Evolutionary conservation across 2,329 filamentous ascomycete genomes (phyloP), one percentile per base, ranked within the genome.

Genomic region (Penicillium olsonii): DNA sequence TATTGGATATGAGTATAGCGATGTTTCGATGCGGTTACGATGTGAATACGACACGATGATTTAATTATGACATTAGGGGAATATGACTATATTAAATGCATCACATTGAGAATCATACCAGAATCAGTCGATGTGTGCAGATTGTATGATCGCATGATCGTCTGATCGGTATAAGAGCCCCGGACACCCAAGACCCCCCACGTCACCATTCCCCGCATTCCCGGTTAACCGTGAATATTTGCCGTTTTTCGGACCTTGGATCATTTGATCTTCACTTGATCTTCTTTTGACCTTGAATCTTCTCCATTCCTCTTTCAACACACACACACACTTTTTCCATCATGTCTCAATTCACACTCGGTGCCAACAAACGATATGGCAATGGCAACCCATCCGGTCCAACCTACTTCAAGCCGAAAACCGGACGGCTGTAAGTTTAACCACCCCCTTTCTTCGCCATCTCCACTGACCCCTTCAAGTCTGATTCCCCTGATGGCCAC

Each of bases 291-390:
- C 22, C 15, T 24, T 45, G n/a, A 24, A 17, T 44, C n/a, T 24
- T 22, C 15, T 14, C 14, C 20, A 39, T 18, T 19, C n/a, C 20
- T 14, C 8, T 39, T 24, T 15, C n/a, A n/a, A 35, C 2, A 10
- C 15, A 52, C 22, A 27, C 12, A 12, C n/a, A 7, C 15, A 38
- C 11, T 19, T 18, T 19, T 18, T 18, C 17, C 5, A 39, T 15
- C 33, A 60, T 62, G 59, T 61, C 59, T 24, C 51, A 61, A 31
- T 57, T 53, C 49, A 52, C 59, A 4, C 42, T 61, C 1, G 48
- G 54, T 18, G 38, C 59, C 18, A 60, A 54, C 42, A 59, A 59
- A 31, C 29, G 50, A 10, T 54, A 54, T 29, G 35, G 45, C 22
- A 50, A 54, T 29, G 35, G 45, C 22, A 50, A 40, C 20, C 46